Conservation (phyloP, 192 early-diverging fungal genomes). For the Backusella parvicylindrica region DNA sequence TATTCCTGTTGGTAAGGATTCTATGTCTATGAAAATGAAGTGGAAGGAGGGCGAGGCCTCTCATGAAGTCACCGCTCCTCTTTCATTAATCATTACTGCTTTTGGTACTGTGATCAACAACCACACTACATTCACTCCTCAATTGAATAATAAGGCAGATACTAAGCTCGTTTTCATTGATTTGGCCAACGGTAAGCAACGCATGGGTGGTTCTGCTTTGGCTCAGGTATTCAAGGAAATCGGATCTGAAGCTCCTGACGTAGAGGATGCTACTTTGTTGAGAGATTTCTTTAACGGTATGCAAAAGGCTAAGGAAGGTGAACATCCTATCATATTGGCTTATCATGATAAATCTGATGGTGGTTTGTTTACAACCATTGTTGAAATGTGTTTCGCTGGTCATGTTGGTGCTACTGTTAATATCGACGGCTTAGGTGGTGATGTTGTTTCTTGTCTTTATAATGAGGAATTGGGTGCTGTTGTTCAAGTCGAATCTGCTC, state of each 20-base stretch:
- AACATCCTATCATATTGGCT: conserved; percentile 68
- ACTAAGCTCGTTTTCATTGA: conserved; percentile 85
- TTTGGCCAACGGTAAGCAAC: conserved; percentile 74
- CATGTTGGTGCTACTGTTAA: conserved; percentile 81
- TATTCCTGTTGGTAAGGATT: conserved; percentile 99
- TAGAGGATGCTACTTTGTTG: conserved; percentile 67
- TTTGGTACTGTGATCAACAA: conserved; percentile 88
- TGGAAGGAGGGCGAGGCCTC: conserved; percentile 56
- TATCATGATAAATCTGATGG: conserved; percentile 99
- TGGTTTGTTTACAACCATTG: conserved; percentile 87
- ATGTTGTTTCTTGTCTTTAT: conserved; percentile 69
- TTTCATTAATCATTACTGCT: conserved; percentile 91
- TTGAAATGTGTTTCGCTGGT: conserved; percentile 97
- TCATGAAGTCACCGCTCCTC: conserved; percentile 78
- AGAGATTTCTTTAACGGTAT: conserved; percentile 80
- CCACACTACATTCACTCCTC: conserved; percentile 86
- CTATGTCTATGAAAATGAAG: conserved; percentile 98
- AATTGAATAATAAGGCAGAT: conserved; percentile 51
- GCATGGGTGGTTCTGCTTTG: conserved; percentile 91
- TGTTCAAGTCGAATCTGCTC: conserved; percentile 70
- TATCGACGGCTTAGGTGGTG: conserved; percentile 47
- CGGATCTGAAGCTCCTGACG: conserved; percentile 82
- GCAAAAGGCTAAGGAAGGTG: conserved; percentile 37
- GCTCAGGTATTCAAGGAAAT: conserved; percentile 92
- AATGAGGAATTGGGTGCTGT: conserved; percentile 99